Conservation (phyloP, 768 basidiomycete genomes). For the Russula ochroleuca region DNA sequence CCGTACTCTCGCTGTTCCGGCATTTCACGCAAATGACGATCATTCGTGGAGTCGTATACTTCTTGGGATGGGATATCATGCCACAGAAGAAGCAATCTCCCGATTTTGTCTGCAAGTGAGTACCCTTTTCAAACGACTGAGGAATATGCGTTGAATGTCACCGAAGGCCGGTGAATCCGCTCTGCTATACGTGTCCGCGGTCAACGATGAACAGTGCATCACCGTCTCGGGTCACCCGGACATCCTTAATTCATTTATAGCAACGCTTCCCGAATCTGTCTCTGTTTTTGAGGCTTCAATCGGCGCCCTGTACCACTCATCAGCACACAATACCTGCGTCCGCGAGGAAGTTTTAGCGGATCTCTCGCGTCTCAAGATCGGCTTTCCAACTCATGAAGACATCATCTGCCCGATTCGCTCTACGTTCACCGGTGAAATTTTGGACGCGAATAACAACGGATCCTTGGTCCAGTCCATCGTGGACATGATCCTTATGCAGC, state of each 20-base stretch:
- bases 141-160: conserved; percentile 27
- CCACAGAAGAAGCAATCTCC: conserved; percentile 32
- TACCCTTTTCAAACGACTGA: not conserved
- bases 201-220: conserved; percentile 45
- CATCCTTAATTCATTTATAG: conserved; percentile 42
- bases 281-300: conserved; percentile 44
- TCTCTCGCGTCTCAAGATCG: conserved; percentile 41
- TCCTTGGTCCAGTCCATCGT: conserved; percentile 21
- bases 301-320: conserved; percentile 51
- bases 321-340: conserved; percentile 33
- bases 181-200: conserved; percentile 48
- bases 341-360: conserved; percentile 45
- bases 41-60: conserved; percentile 48
- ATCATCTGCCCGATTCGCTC: conserved; percentile 33
- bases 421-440: conserved; percentile 17
- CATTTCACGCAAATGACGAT: conserved; percentile 27
- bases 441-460: conserved; percentile 7
- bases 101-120: conserved; percentile 29
- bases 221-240: conserved; percentile 60
- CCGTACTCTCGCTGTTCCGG: conserved; percentile 16
- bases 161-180: conserved; percentile 14
- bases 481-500: conserved; percentile 25
- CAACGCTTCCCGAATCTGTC: conserved; percentile 36
- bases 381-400: conserved; percentile 47
- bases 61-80: conserved; percentile 33